These are phyloP conservation scores for Saururus chinensis DNA, from an alignment of 164 flowering plant species.

Conservation along the genomic window DNA sequence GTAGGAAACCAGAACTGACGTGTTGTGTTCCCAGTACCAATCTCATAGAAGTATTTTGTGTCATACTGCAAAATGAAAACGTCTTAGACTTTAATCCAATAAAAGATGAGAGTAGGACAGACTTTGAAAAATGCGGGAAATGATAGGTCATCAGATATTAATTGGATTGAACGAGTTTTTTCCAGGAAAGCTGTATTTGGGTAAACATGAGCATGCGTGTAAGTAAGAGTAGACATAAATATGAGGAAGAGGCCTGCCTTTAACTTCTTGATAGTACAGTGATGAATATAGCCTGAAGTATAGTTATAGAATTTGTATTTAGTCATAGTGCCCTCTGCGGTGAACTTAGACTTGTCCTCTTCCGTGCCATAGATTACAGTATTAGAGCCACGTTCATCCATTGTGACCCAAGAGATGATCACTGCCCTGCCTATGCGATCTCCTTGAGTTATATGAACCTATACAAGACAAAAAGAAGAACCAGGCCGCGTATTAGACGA, in stretches of 20 bases:
- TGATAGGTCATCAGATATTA: neutral
- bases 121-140: neutral
- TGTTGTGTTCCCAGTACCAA: conserved; percentile 24
- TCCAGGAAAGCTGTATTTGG: neutral
- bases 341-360: conserved; percentile 7
- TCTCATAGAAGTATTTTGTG: conserved; percentile 36
- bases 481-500: neutral
- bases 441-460: conserved; percentile 58
- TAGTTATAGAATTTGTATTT: conserved; percentile 54
- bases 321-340: conserved; percentile 22
- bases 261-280: conserved; percentile 44
- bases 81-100: neutral
- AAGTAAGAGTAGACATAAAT: neutral
- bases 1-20: conserved; percentile 42
- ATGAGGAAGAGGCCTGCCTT: conserved; percentile 24
- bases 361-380: conserved; percentile 2
- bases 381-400: conserved; percentile 17
- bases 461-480: neutral
- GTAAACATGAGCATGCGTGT: too few species aligned
- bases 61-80: conserved; percentile 24
- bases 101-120: neutral
- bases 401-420: conserved; percentile 49
- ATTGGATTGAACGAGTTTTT: neutral
- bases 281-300: conserved; percentile 75
- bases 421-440: conserved; percentile 32